Base-by-base conservation (phyloP, 352 stramenopile species). In the Pythium oligandrum region DNA sequence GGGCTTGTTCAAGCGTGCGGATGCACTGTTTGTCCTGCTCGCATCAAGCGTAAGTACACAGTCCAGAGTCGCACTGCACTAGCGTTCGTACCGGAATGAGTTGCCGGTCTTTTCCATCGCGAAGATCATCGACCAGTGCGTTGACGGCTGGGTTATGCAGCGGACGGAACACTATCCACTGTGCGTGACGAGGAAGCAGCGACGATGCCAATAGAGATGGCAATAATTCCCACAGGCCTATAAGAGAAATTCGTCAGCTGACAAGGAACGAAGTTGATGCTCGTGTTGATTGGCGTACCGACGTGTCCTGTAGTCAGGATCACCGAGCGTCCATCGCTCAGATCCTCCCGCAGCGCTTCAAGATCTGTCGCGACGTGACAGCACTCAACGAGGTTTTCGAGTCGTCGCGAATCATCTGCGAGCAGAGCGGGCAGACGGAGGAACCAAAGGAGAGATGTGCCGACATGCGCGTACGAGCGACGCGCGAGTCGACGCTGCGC, bases 131-230 rank as follows among this genome's bases (percentile, higher is more conserved):
- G 37, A 75, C 69, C 17, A 86, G 47, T n/a, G 58, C 39, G 48
- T 84, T 59, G 48, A 86, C 49, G 30, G 55, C 38, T 7, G 12
- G 12, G 36, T 83, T 61, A 48, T 84, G 75, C 43, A 86, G 63
- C 11, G 75, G 73, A 0, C 75, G 71, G 38, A 84, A 83, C 51
- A 86, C 75, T 51, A 86, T 67, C 73, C 65, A 86, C 56, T 86
- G 75, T 37, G 67, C 66, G 31, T 63, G 55, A 5, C 51, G 44
- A 1, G 70, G 64, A 11, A 77, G 45, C 1, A 64, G 43, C 2
- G 58, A 56, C 33, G 63, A 64, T 12, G 44, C 57, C 3, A 86
- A 62, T 37, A 62, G 58, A 3, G 60, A 36, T 10, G 75, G 73
- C n/a, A 86, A 57, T 17, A 83, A 47, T 53, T 86, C 75, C 75